Percentiles rank a stretch among this genome's conserved stretches.
Evolutionary conservation across 2,329 filamentous ascomycete genomes (phyloP).

Genomic region (Monilinia laxa): DNA sequence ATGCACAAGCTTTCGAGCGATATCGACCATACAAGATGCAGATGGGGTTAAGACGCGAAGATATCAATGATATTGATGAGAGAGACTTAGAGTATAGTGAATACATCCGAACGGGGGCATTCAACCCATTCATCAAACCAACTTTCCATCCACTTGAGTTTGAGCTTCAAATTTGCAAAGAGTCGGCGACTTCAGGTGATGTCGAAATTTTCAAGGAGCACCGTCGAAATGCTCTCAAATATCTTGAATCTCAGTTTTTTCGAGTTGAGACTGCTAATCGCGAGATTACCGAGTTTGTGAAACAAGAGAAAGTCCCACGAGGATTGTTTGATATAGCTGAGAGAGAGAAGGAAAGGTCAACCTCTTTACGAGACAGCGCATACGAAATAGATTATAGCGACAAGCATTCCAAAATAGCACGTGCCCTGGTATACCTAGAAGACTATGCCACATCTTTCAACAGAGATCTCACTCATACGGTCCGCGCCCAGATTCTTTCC

Average conservation of each 20-base stretch:
- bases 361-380: background rate
- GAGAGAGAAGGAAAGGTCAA: background rate
- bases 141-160: slow-evolving; percentile 22
- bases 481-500: background rate
- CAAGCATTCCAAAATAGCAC: background rate
- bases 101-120: background rate
- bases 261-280: background rate
- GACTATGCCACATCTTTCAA: slow-evolving; percentile 7
- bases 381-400: background rate
- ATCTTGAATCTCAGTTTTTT: slow-evolving; percentile 1
- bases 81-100: background rate
- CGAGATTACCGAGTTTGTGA: background rate
- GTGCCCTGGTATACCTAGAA: background rate
- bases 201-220: background rate
- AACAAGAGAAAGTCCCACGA: background rate
- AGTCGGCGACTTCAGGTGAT: background rate
- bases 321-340: background rate
- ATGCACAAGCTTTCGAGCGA: slow-evolving; percentile 25
- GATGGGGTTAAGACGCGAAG: slow-evolving; percentile 22
- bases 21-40: slow-evolving; percentile 10
- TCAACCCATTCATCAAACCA: background rate
- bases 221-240: background rate
- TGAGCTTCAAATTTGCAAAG: background rate
- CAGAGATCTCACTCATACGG: background rate
- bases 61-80: background rate